Base-by-base conservation (phyloP, 2,329 filamentous ascomycete genomes). In the Xylaria sp. region DNA sequence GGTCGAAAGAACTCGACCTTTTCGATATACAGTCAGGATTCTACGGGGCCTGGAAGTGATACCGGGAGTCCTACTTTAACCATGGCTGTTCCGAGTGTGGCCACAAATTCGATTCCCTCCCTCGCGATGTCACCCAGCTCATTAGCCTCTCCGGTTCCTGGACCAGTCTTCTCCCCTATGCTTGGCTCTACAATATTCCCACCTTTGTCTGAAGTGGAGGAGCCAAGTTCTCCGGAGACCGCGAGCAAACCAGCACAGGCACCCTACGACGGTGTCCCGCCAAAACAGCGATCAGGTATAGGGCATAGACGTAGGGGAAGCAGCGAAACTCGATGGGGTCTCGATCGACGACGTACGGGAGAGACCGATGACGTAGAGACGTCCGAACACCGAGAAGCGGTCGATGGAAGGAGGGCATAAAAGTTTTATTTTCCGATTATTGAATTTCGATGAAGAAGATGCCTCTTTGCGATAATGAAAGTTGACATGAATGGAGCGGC, bases 341-440 rank as follows among this genome's bases (percentile, higher is more conserved):
- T 93, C 73, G 91, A 94, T 79, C 81, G 91, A 44, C 84, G 91
- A 62, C 82, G 91, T 44, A 91, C 89, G 2, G 88, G 84, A 0
- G 90, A 92, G 74, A 86, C 83, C 67, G 91, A 90, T 0, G 85
- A 91, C 77, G 79, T 90, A 63, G 89, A 91, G 76, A 79, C 92
- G n/a, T 79, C 92, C 3, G 89, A 87, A 54, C 82, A 87, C 52
- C 82, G 90, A 63, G 88, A 92, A 77, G 82, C 92, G 67, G 85
- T 92, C 10, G 85, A 88, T 69, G 88, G 88, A 3, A 84, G 84
- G 7, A 82, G 80, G 61, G 87, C 86, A 48, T 76, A 71, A 50
- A 51, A 7, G 15, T 8, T 39, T 25, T 20, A 9, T 39, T 34
- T 41, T 50, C 6, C 13, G 15, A 20, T 5, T 20, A 9, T 28